Evolutionary conservation across 805 yeast species (phyloP).

Genomic region (Blastobotrys peoriensis): DNA sequence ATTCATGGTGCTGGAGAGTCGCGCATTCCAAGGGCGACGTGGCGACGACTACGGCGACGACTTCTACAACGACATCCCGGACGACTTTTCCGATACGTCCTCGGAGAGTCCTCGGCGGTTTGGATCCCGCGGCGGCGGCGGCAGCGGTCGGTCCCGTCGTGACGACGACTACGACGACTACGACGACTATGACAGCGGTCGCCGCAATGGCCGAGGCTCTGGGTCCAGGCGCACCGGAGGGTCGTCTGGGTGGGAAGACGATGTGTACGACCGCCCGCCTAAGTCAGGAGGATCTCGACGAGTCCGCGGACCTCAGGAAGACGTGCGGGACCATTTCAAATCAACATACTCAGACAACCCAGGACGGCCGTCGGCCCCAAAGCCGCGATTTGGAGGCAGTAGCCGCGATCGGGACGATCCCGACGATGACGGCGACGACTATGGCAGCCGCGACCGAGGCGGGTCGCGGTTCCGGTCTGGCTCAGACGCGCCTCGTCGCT

Average conservation of each 20-base stretch:
- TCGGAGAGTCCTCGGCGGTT: conserved; percentile 10
- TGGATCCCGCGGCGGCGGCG: conserved; percentile 15
- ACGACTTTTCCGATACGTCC: conserved; percentile 53
- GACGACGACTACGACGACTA: conserved; percentile 15
- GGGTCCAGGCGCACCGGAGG: conserved; percentile 13
- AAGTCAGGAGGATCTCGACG: conserved; percentile 17
- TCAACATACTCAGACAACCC: conserved; percentile 36
- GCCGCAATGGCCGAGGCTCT: conserved; percentile 26
- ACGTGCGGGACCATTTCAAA: conserved; percentile 34
- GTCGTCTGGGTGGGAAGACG: conserved; percentile 66
- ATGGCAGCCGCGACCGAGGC: not conserved
- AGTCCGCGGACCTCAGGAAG: conserved; percentile 19
- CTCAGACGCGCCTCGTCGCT: conserved; percentile 11
- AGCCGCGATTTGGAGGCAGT: conserved; percentile 32
- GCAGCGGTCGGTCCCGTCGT: conserved; percentile 2
- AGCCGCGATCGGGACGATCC: not conserved
- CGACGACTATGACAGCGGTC: conserved; percentile 20
- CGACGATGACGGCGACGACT: no score
- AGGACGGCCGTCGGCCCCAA: conserved; percentile 38
- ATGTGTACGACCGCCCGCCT: conserved; percentile 53
- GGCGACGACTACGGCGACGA: conserved; percentile 47
- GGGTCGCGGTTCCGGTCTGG: not conserved
- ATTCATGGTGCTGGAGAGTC: conserved; percentile 76
- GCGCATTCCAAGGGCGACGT: conserved; percentile 51
- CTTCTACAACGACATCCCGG: conserved; percentile 71